A percentile compares a stretch with the other conserved stretches of the same genome.
Evolutionary conservation across 306 rosid species (phyloP).

Genomic region (Vigna angularis): DNA sequence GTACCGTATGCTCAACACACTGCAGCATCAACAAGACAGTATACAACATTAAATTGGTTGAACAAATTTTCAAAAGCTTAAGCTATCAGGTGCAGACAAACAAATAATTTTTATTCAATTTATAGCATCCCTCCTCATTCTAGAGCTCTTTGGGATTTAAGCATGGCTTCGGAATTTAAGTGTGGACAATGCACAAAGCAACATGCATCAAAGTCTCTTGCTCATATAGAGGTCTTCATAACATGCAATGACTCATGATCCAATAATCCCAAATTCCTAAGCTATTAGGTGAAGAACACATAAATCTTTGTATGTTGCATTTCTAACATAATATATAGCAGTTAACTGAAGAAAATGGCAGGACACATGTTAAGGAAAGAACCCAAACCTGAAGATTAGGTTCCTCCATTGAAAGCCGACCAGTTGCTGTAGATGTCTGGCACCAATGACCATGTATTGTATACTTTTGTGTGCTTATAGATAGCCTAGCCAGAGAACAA

Average conservation of each 20-base stretch:
- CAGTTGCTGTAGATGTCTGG: conserved; percentile 97
- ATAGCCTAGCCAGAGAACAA: conserved; percentile 82
- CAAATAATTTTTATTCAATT: conserved; percentile 1
- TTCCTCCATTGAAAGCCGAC: conserved; percentile 98
- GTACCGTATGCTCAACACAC: conserved; percentile 92
- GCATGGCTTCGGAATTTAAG: background rate
- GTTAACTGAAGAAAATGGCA: conserved; percentile 18
- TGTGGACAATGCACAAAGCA: background rate
- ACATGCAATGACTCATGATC: background rate
- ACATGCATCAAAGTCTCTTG: background rate
- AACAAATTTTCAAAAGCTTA: background rate
- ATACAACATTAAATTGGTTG: conserved; percentile 10
- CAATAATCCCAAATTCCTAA: background rate
- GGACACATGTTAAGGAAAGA: conserved; percentile 35
- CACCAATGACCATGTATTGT: conserved; percentile 97
- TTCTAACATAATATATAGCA: conserved; percentile 1
- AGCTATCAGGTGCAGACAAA: background rate
- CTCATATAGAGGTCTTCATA: background rate
- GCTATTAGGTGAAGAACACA: background rate
- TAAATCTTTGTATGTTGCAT: background rate
- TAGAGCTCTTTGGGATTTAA: background rate
- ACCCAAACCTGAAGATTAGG: conserved; percentile 94
- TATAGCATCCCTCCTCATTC: background rate
- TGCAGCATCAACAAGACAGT: conserved; percentile 54
- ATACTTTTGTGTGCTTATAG: conserved; percentile 76